Percentiles rank a stretch among this genome's conserved stretches.
phyloP scores from a whole-genome alignment of 2,329 filamentous ascomycete genomes.

The Bretziella fagacearum region DNA sequence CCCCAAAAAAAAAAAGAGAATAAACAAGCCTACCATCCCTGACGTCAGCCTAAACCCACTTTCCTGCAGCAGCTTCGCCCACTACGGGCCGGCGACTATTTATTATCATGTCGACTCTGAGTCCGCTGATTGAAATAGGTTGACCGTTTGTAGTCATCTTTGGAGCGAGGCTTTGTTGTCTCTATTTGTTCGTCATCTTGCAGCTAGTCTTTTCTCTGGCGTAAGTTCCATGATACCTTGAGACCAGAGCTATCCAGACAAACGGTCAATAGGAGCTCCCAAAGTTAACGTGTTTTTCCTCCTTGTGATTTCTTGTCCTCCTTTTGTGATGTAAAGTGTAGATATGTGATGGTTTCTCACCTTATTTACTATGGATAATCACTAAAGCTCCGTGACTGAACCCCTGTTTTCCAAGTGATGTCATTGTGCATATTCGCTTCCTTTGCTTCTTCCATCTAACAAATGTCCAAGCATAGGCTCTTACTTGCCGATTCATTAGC shows the following conservation, averaged over 20 bases:
- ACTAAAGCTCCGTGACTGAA: constrained; percentile 1
- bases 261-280: too few species aligned
- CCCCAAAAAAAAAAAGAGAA: too few species aligned
- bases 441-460: neutral
- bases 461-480: neutral
- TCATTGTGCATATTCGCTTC: constrained; percentile 7
- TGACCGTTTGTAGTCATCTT: neutral
- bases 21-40: too few species aligned
- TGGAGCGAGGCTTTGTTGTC: neutral
- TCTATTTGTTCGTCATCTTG: neutral
- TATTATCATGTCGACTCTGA: neutral
- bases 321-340: neutral
- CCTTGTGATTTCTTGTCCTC: neutral
- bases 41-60: neutral
- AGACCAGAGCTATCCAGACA: neutral
- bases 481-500: neutral
- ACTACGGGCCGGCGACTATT: neutral
- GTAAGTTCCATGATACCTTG: neutral
- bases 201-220: constrained; percentile 1
- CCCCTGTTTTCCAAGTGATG: constrained; percentile 11
- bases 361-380: neutral
- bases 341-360: neutral
- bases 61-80: neutral
- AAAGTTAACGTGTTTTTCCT: neutral
- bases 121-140: neutral